Percentiles rank a stretch among this genome's conserved stretches.
Evolutionary conservation across 768 basidiomycete species (phyloP).

Genomic region (Boletus barrowsii): DNA sequence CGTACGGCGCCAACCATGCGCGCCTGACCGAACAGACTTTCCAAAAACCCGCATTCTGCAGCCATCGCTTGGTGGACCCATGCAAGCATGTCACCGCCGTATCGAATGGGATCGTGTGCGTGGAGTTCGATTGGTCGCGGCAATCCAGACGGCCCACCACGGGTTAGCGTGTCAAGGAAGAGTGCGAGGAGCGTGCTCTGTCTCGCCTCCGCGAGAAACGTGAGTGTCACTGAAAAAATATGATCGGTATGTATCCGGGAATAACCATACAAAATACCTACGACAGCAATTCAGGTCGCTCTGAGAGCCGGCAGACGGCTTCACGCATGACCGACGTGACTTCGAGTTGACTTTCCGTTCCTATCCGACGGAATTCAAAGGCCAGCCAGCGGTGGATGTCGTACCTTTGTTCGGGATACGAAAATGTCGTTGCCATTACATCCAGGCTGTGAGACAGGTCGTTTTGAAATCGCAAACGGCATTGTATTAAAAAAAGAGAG

Average conservation of each 20-base stretch:
- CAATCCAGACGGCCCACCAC: slow-evolving; percentile 79
- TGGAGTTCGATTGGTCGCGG: slow-evolving; percentile 96
- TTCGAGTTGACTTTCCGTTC: slow-evolving; percentile 71
- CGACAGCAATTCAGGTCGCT: slow-evolving; percentile 70
- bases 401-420: slow-evolving; percentile 84
- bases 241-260: neutral
- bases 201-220: slow-evolving; percentile 75
- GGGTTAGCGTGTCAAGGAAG: slow-evolving; percentile 85
- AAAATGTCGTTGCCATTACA: slow-evolving; percentile 80
- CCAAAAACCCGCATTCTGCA: slow-evolving; percentile 91
- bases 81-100: slow-evolving; percentile 97
- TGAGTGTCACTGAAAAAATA: slow-evolving; percentile 60
- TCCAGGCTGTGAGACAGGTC: slow-evolving; percentile 56
- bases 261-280: slow-evolving; percentile 7
- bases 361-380: slow-evolving; percentile 79
- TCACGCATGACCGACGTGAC: slow-evolving; percentile 64
- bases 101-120: slow-evolving; percentile 94
- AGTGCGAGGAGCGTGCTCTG: slow-evolving; percentile 75
- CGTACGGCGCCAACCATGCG: slow-evolving; percentile 78
- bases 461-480: neutral
- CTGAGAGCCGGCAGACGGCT: slow-evolving; percentile 68
- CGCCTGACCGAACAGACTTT: slow-evolving; percentile 65
- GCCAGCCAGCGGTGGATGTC: slow-evolving; percentile 81
- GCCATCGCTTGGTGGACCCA: slow-evolving; percentile 98
- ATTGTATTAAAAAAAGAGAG: neutral